Base-by-base conservation (phyloP, 2,329 filamentous ascomycete genomes). In the Thielaviopsis cerberus region DNA sequence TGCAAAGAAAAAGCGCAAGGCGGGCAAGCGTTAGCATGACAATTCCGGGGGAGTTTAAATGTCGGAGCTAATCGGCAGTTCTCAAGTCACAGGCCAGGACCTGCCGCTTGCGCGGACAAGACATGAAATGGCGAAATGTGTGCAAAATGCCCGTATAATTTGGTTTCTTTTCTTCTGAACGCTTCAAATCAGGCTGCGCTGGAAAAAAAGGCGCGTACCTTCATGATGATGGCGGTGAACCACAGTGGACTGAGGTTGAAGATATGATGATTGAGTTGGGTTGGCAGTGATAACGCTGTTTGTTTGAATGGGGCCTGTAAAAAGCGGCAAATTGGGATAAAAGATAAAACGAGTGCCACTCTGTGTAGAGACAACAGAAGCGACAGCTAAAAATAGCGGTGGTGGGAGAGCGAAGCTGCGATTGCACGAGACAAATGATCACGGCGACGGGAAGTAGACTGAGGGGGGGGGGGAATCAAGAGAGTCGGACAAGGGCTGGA, bases 1-100 rank as follows among this genome's bases (percentile, higher is more conserved):
- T 98, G 59, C 17, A 52, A 26, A 51, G 37, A 48, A 17, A 48
- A 6, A 48, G 34, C 41, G 54, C 41, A n/a, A 51, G 25, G 51
- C 20, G 54, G 22, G 54, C 15, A 37, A 20, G 55, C 37, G 54
- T 60, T 60, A 60, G 58, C 58, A 60, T 48, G 41, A 48, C 4
- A n/a, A 48, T 48, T 48, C 41, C 41, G 41, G n/a, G n/a, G 41
- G 41, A 22, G 20, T 45, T 48, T 20, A 45, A 48, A 48, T 22
- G 41, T 22, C 41, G 41, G n/a, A 48, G 41, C 41, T n/a, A 48
- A 48, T 48, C 34, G 34, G 41, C 41, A 48, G 41, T 22, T 6
- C 2, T 20, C 41, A 48, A 20, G 41, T 22, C 41, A 20, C 41
- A 10, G n/a, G n/a, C 41, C 41, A 17, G 41, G n/a, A 4, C 17